Conservation (phyloP, 345 rosid genomes). For the Angophora floribunda region DNA sequence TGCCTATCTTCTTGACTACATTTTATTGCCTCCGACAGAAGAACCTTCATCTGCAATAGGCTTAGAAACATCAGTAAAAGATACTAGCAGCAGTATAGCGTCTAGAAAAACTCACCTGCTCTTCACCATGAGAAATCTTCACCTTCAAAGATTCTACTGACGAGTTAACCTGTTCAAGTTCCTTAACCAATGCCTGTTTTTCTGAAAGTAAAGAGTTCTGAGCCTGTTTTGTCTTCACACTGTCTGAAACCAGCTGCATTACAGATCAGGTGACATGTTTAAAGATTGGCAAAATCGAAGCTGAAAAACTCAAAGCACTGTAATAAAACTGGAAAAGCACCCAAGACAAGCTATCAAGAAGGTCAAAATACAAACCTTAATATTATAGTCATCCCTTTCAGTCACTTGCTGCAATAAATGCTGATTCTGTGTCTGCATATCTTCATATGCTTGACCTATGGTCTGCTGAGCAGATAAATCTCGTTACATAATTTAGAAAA, state of each 20-base stretch:
- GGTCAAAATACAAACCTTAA: slow-evolving; percentile 46
- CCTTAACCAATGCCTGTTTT: slow-evolving; percentile 63
- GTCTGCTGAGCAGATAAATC: slow-evolving; percentile 34
- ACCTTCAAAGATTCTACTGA: slow-evolving; percentile 49
- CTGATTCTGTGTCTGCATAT: slow-evolving; percentile 93
- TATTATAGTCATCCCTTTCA: slow-evolving; percentile 85
- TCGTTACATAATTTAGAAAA: not conserved
- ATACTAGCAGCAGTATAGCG: not conserved
- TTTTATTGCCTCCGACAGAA: slow-evolving; percentile 51
- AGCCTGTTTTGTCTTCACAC: slow-evolving; percentile 82
- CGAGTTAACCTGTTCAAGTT: slow-evolving; percentile 61
- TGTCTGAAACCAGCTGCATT: slow-evolving; percentile 94
- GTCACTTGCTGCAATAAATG: slow-evolving; percentile 77
- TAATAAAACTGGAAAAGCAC: not conserved
- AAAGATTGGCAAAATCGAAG: not conserved
- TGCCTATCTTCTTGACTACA: slow-evolving; percentile 68
- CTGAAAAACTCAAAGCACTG: not conserved
- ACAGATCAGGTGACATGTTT: not conserved
- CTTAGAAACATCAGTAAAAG: not conserved
- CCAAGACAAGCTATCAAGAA: not conserved
- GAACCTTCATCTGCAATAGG: slow-evolving; percentile 61
- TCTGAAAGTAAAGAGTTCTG: slow-evolving; percentile 59
- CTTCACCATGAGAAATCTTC: slow-evolving; percentile 61
- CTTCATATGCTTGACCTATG: slow-evolving; percentile 94
- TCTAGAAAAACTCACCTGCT: slow-evolving; percentile 37